Conservation (phyloP, 1,284 basidiomycete species). For the Rhodotorula sp. region DNA sequence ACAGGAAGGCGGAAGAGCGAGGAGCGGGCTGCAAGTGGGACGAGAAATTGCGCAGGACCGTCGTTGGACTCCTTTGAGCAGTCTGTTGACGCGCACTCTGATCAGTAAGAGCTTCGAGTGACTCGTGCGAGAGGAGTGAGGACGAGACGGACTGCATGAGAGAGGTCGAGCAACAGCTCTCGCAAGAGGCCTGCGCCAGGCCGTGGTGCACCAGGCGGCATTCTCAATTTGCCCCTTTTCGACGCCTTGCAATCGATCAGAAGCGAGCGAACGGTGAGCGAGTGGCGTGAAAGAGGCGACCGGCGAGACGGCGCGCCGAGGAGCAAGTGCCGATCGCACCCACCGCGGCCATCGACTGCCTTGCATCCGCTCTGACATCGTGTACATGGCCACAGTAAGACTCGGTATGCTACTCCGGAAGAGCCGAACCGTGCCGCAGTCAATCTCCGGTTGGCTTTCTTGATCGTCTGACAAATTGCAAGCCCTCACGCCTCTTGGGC, state of each 20-base stretch:
- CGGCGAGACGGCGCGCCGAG: neutral
- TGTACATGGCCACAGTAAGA: too few relatives aligned
- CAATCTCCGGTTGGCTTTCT: too few relatives aligned
- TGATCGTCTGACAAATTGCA: too few relatives aligned
- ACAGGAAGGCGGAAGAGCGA: neutral
- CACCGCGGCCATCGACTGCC: too few relatives aligned
- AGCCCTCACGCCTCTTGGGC: neutral
- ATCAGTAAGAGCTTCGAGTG: neutral
- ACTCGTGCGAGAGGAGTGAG: neutral
- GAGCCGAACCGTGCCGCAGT: too few relatives aligned
- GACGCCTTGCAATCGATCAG: neutral
- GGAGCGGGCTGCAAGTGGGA: neutral
- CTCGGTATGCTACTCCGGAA: too few relatives aligned
- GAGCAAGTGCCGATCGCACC: neutral
- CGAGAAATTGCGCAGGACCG: slow-evolving; percentile 17
- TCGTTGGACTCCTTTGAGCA: neutral
- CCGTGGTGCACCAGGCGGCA: slow-evolving; percentile 11
- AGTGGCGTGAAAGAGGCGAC: neutral
- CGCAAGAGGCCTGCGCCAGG: slow-evolving; percentile 11
- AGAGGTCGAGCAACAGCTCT: slow-evolving; percentile 21
- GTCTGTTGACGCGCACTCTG: neutral
- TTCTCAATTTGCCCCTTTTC: neutral
- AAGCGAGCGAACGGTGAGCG: neutral
- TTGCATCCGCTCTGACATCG: too few relatives aligned
- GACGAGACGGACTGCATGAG: slow-evolving; percentile 16